Base-by-base conservation (phyloP, 192 early-diverging fungal genomes). In the Lunasporangiospora selenospora region DNA sequence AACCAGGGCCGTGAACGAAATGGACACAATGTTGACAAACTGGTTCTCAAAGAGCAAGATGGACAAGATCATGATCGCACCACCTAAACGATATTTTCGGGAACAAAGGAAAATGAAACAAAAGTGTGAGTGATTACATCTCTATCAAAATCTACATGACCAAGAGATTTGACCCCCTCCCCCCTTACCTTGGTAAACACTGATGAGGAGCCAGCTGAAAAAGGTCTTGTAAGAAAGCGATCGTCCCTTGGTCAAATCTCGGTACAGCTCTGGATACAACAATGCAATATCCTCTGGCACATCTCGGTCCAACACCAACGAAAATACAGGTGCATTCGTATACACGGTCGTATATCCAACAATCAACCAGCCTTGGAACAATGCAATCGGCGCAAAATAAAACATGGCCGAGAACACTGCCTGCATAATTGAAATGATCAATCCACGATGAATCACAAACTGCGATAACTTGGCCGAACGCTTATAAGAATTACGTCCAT, bases 361-460 rank as follows among this genome's bases (percentile, higher is more conserved):
- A 31, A 96, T 84, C 30, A 95, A 62, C 79, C 89, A 79, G 38
- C 92, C 92, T 77, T 97, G 94, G 76, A 93, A 98, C 50, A 98
- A 67, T 29, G 95, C 95, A 54, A 98, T 97, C 6, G 96, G 96
- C 12, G 96, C 96, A 85, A 93, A 96, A 78, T 97, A 98, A 71
- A 96, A 98, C 56, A 98, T 82, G 2, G 95, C 88, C 10, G 93
- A 95, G 60, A 98, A 98, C 10, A 98, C 96, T 0, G 94, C 95
- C 78, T 98, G 96, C 88, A 98, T 98, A 18, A 98, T 88, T 1
- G 96, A 96, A 51, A 98, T 98, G 49, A 98, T 98, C 52, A 98
- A 75, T 31, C 96, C 96, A 53, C 96, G 90, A 76, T 98, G 96
- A 49, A 98, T 96, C 9, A 98, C 93, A 82, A 98, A 98, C 75